These are phyloP conservation scores for Phytophthora ramorum DNA, from an alignment of 352 stramenopile genomes.

Conservation along the genomic window DNA sequence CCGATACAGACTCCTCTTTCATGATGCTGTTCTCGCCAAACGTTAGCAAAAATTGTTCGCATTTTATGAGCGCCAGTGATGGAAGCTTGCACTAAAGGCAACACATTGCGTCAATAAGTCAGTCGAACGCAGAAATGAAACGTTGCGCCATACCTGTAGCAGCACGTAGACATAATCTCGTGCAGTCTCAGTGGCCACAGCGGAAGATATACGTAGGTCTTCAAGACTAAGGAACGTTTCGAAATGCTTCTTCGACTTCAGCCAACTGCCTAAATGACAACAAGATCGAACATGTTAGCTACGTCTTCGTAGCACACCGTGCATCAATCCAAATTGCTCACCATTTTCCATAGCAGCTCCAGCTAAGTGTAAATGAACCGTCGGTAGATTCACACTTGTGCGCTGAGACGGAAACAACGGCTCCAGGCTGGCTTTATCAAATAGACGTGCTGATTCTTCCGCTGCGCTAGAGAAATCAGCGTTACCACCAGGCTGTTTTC, in stretches of 20 bases:
- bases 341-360: constrained; percentile 54
- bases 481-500: not conserved
- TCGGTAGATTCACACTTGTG: constrained; percentile 19
- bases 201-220: not conserved
- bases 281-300: constrained; percentile 6
- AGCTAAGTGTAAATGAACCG: constrained; percentile 43
- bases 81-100: constrained; percentile 52
- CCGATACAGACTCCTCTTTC: not conserved
- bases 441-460: constrained; percentile 17
- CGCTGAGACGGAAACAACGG: constrained; percentile 30
- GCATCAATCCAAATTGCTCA: constrained; percentile 17
- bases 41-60: constrained; percentile 39
- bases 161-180: constrained; percentile 71
- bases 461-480: not conserved
- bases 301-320: not conserved
- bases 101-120: not conserved
- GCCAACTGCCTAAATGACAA: constrained; percentile 39
- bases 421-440: constrained; percentile 19
- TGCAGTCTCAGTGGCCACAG: constrained; percentile 10
- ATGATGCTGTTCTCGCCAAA: not conserved
- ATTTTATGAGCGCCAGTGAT: constrained; percentile 53
- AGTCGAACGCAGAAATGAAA: constrained; percentile 1
- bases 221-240: constrained; percentile 28
- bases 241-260: constrained; percentile 51
- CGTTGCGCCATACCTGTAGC: constrained; percentile 46